These are phyloP conservation scores for Beauveria sp. DNA, from an alignment of 2,329 filamentous ascomycete genomes.

Conservation along the genomic window DNA sequence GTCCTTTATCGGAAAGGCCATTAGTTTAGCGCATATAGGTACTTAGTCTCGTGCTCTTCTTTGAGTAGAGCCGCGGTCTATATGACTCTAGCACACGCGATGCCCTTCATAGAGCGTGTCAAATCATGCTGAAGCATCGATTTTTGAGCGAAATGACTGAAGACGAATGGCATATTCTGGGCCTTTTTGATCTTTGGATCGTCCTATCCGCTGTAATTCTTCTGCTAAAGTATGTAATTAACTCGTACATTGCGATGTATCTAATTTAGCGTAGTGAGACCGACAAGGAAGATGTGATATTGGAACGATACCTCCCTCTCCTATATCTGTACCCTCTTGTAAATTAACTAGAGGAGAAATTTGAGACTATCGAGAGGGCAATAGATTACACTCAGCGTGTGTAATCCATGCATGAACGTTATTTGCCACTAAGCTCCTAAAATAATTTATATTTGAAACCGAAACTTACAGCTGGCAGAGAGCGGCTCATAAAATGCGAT, in stretches of 20 bases:
- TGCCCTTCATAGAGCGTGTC: neutral
- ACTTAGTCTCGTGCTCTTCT: neutral
- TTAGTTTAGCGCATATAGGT: neutral
- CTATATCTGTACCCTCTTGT: too few relatives aligned
- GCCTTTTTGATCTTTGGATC: neutral
- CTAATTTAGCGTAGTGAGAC: neutral
- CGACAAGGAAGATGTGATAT: neutral
- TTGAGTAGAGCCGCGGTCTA: neutral
- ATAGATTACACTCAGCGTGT: too few relatives aligned
- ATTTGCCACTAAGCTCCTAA: too few relatives aligned
- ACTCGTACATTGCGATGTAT: neutral
- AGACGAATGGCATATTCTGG: neutral
- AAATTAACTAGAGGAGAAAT: too few relatives aligned
- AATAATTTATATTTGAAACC: too few relatives aligned
- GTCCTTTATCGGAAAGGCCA: neutral
- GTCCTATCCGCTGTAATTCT: neutral
- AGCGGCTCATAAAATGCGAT: neutral
- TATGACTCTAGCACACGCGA: neutral
- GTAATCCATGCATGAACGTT: too few relatives aligned
- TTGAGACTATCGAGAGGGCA: too few relatives aligned
- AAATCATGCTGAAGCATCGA: neutral
- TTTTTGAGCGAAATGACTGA: neutral
- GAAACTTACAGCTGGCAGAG: too few relatives aligned
- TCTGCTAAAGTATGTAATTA: neutral
- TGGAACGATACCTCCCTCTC: neutral